Evolutionary conservation across 805 yeast species (phyloP).

Genomic region (Cyberlindnera bimundalis): DNA sequence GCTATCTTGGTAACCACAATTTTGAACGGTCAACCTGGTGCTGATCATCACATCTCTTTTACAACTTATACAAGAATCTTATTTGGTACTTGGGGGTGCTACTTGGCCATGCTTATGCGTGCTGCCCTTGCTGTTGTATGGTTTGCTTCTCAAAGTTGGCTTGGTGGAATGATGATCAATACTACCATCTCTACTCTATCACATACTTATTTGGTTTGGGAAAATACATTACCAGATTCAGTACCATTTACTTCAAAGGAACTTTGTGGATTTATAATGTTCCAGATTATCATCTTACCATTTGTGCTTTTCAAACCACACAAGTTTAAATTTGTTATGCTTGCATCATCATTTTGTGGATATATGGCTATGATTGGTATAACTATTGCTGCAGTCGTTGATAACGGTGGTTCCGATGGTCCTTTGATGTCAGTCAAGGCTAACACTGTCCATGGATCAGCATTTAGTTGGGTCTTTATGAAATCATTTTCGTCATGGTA

Average conservation of each 20-base stretch:
- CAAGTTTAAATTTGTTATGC: conserved; percentile 5
- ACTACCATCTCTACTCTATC: conserved; percentile 3
- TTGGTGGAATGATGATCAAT: conserved; percentile 11
- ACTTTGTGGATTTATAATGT: conserved; percentile 9
- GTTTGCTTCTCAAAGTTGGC: conserved; percentile 13
- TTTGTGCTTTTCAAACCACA: conserved; percentile 5
- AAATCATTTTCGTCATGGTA: conserved; percentile 38
- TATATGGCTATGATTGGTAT: conserved; percentile 10
- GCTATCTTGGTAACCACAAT: conserved; percentile 42
- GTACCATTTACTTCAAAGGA: conserved; percentile 10
- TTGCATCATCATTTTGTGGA: conserved; percentile 2
- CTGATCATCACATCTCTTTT: conserved; percentile 47
- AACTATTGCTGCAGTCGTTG: conserved; percentile 9
- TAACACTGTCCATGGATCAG: conserved; percentile 11
- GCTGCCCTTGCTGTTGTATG: conserved; percentile 32
- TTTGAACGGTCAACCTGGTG: conserved; percentile 47
- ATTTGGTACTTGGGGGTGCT: conserved; percentile 45
- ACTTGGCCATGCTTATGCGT: conserved; percentile 38
- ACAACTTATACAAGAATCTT: conserved; percentile 43
- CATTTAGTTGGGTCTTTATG: conserved; percentile 37
- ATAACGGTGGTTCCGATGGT: conserved; percentile 21
- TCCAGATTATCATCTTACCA: conserved; percentile 5
- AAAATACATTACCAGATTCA: conserved; percentile 9
- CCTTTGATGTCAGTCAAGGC: conserved; percentile 9
- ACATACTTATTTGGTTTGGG: conserved; percentile 6